Percentiles rank a stretch among this genome's conserved stretches.
Evolutionary conservation across 2,329 filamentous ascomycete genomes (phyloP).

Genomic region (Aureobasidium sp.): DNA sequence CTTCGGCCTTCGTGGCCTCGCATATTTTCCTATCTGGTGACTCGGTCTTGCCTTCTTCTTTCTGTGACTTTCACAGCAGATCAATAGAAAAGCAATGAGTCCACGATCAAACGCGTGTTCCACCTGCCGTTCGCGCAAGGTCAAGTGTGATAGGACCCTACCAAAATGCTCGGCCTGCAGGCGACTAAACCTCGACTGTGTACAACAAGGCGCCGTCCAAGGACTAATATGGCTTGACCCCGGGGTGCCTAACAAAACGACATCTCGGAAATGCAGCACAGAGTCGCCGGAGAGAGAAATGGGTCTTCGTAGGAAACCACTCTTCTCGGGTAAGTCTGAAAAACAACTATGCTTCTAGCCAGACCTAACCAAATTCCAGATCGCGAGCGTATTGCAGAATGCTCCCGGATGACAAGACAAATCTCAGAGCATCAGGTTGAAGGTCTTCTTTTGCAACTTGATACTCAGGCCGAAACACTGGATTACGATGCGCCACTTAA

Average conservation of each 20-base stretch:
- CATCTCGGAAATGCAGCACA: conserved; percentile 2
- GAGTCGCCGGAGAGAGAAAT: conserved; percentile 7
- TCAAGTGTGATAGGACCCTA: conserved; percentile 10
- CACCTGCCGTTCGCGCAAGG: conserved; percentile 9
- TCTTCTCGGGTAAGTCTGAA: background rate
- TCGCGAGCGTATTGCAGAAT: conserved; percentile 4
- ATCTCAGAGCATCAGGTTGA: background rate
- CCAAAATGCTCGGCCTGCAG: conserved; percentile 10
- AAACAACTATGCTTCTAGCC: too few species aligned
- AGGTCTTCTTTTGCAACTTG: background rate
- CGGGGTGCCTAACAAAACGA: background rate
- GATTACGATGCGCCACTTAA: background rate
- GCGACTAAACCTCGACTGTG: conserved; percentile 7
- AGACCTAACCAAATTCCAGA: background rate
- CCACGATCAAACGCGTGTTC: conserved; percentile 9
- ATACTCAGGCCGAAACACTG: background rate
- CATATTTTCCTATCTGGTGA: conserved; percentile 3
- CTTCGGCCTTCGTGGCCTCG: conserved; percentile 10
- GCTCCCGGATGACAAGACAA: background rate
- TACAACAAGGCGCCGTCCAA: conserved; percentile 11
- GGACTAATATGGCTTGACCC: conserved; percentile 10
- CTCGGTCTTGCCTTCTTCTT: conserved; percentile 9
- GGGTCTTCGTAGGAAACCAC: conserved; percentile 3
- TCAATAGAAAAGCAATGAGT: conserved; percentile 1
- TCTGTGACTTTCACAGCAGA: background rate